Evolutionary conservation across 805 yeast genomes (phyloP), one percentile per base, ranked within the genome.

Genomic region (Wickerhamomyces tratensis): DNA sequence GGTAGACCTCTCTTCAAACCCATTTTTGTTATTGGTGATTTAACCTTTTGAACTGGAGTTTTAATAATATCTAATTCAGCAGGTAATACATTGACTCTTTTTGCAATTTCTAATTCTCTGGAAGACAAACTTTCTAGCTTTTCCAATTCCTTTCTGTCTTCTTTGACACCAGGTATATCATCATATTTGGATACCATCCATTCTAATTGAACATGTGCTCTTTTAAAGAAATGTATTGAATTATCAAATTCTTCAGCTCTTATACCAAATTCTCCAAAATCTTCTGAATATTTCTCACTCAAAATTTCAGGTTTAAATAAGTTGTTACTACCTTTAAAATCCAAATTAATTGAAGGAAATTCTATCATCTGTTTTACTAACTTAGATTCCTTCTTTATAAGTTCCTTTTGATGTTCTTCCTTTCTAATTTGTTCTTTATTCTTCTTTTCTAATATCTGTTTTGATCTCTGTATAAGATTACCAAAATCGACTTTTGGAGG

Each of bases 161-260:
- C 63, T 43, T 61, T 61, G 36, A 76, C 71, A 33, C 77, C 82
- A 0, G 87, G 91, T 5, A 82, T 76, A 20, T 76, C 73, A 11
- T 61, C 49, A 46, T 72, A 79, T 6, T 63, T 57, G 7, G 68
- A 71, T 20, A 74, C 64, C 13, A 82, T 71, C 87, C 88, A 82
- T 49, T 80, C 85, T 36, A 76, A 64, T 25, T 59, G 56, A 3
- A 74, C 66, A 15, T 62, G 62, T 1, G 79, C 63, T 2, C 56
- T 55, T 44, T 72, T 69, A 54, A 81, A 77, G 47, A 73, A 67
- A 12, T 7, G 6, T 6, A 31, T 12, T 8, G 34, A 31, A 12
- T 31, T 31, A 12, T 31, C 34, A 12, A 11, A 13, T 31, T 31
- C 34, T 8, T 6, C 7, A 11, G 13, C 6, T 12, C 11, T 31